Evolutionary conservation across 805 yeast species (phyloP), one percentile per base, ranked within the genome.

Genomic region (Metschnikowia picachoensis): DNA sequence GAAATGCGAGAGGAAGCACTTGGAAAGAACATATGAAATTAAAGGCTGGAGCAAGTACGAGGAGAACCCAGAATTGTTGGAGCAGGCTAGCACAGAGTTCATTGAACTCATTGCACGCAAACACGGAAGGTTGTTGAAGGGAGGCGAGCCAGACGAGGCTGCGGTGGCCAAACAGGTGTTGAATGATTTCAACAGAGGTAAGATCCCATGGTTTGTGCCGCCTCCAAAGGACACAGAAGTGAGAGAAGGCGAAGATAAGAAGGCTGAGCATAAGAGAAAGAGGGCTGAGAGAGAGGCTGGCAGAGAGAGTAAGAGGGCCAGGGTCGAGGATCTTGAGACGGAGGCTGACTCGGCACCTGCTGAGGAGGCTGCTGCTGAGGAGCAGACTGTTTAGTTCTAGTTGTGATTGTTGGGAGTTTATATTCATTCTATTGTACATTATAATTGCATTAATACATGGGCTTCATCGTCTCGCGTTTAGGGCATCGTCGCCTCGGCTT

Each of bases 111-210:
- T 92, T 55, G 98, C 98, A 1, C 82, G 95, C 65, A 94, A 94
- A 67, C 87, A 82, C 43, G 99, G 99, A 51, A 81, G 96, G 66
- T 76, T 92, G 56, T 70, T 94, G 56, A 92, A 92, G 67, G 99
- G 99, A 49, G 99, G 97, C 54, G 99, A 94, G 69, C 96, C 98
- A 1, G 98, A 92, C 66, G 97, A 92, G 68, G 75, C 84, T 54
- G 95, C 96, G 59, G 89, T 92, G 46, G 83, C 98, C 34, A 92
- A 90, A 66, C 84, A 85, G 60, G 85, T 92, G 29, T 78, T 92
- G 65, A 89, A 89, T 58, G 99, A 92, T 66, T 92, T 92, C 76
- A 92, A 90, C 69, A 80, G 99, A 68, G 99, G 99, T 51, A 88
- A 89, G 61, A 92, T 92, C 45, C 99, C 99, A 20, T 92, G 99